Base-by-base conservation (phyloP, 192 early-diverging fungal genomes). In the Linnemannia elongata region DNA sequence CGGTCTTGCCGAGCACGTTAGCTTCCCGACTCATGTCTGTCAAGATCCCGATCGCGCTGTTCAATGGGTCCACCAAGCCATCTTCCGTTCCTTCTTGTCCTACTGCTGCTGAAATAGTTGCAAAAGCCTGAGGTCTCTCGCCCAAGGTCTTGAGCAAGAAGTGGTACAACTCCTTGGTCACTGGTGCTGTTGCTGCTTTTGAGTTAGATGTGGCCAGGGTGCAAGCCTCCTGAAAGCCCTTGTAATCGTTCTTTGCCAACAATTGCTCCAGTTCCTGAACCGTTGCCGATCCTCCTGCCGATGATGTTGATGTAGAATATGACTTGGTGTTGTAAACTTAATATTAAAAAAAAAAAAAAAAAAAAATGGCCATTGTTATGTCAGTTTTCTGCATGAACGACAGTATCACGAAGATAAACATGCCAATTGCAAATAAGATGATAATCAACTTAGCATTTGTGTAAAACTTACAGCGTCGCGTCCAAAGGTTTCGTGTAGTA, bases 21-120 rank as follows among this genome's bases (percentile, higher is more conserved):
- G 85, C 85, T 68, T 87, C 79, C n/a, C 76, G 76, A 38, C 76
- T 81, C 85, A 87, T 87, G 18, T 78, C 85, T 39, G 85, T 87
- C 71, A 87, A 49, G 39, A 87, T 81, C 44, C 76, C 72, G 45
- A 87, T 68, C 12, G 85, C 85, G 44, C 80, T 81, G 24, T 74
- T 75, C 39, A 87, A 66, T 0, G 85, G 80, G 30, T 81, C 76
- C 12, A 52, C 49, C 44, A 74, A 52, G 35, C 15, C 42, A 9
- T 55, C 38, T 30, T 27, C 27, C 13, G 12, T 10, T 35, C n/a
- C 39, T 60, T 39, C n/a, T 57, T 35, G n/a, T 52, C 69, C 45
- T 13, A 22, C 5, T 55, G 77, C n/a, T 22, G 22, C 27, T 79
- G 47, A 20, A 22, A 47, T 22, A 1, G 85, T 33, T 27, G 85